Conservation (phyloP, 2,329 filamentous ascomycete species). For the Dothistroma septosporum region DNA sequence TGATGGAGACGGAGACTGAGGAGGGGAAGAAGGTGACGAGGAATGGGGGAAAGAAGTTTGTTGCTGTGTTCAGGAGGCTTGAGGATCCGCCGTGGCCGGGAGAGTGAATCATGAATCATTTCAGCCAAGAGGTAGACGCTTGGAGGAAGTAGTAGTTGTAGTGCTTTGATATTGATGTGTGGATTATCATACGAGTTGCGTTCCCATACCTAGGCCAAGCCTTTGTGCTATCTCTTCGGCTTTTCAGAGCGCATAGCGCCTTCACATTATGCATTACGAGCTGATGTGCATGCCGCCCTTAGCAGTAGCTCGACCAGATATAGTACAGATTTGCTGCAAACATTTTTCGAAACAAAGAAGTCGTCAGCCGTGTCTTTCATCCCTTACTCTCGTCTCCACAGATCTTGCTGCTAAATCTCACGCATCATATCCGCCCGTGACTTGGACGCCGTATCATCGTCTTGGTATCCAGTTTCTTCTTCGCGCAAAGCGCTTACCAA, state of each 20-base stretch:
- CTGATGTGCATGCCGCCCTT: background rate
- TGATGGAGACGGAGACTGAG: conserved; percentile 83
- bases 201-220: background rate
- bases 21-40: conserved; percentile 95
- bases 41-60: conserved; percentile 85
- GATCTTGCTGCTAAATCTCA: background rate
- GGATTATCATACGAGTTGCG: conserved; percentile 3
- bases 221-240: background rate
- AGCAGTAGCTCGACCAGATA: background rate
- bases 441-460: background rate
- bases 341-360: background rate
- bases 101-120: background rate
- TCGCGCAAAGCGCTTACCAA: background rate
- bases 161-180: background rate
- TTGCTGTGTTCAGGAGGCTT: conserved; percentile 78
- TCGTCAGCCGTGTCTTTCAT: background rate
- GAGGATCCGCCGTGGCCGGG: conserved; percentile 72
- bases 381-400: background rate
- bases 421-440: background rate
- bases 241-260: background rate
- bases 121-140: background rate
- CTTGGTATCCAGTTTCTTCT: background rate
- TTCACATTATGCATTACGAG: background rate
- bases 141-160: background rate
- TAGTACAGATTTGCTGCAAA: background rate